Evolutionary conservation across 371 early-diverging fungal species (phyloP).

Genomic region (Mucor piriformis): DNA sequence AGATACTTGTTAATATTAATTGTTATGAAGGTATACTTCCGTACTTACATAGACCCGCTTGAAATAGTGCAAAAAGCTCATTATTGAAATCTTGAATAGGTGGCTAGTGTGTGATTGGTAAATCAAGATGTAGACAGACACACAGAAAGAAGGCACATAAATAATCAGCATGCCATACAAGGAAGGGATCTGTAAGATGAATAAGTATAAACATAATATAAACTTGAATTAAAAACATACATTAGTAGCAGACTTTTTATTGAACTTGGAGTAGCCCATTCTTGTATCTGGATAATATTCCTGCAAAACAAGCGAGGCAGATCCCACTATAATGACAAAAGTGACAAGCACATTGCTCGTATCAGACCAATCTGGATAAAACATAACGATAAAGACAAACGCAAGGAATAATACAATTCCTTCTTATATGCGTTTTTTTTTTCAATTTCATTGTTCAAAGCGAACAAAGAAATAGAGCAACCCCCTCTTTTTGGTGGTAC

Average conservation of each 20-base stretch:
- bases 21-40: no score
- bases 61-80: conserved; percentile 28
- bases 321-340: background rate
- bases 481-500: no score
- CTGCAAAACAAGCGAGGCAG: conserved; percentile 3
- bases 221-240: background rate
- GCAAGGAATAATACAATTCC: background rate
- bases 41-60: conserved; percentile 41
- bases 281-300: conserved; percentile 33
- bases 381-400: conserved; percentile 14
- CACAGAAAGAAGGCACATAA: conserved; percentile 26
- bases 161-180: conserved; percentile 41
- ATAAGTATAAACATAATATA: background rate
- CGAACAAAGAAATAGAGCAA: no score
- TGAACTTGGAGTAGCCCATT: conserved; percentile 45
- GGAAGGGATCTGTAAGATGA: conserved; percentile 30
- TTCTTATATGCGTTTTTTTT: background rate
- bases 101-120: background rate
- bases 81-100: conserved; percentile 3
- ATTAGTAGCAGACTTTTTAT: background rate
- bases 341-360: conserved; percentile 4
- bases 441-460: no score
- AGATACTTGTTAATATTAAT: background rate
- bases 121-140: conserved; percentile 5
- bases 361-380: conserved; percentile 17